Evolutionary conservation across 1,139 yeast species (phyloP), one percentile per base, ranked within the genome.

Genomic region (Saccharomyces pastorianus): DNA sequence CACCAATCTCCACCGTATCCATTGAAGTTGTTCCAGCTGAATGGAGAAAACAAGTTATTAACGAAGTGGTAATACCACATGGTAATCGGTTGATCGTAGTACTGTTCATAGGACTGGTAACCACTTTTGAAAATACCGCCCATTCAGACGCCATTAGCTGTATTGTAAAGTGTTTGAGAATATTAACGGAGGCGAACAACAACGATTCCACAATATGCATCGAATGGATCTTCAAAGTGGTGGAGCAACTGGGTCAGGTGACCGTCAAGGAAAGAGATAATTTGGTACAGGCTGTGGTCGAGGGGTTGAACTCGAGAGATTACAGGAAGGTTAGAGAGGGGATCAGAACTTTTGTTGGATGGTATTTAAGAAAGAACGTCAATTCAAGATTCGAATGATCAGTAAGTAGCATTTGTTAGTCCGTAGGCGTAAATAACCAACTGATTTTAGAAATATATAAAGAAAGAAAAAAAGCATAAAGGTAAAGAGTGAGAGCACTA

Each of bases 361-460:
- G 96, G 88, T 91, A 89, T 69, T 76, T 86, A 26, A 78, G 96
- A 62, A 85, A 90, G 68, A 87, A 88, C 64, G 77, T 85, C 42
- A 76, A 78, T 7, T 81, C 86, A 31, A 75, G 87, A 66, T 59
- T 70, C 50, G 61, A 59, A 52, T 62, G 53, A 51, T 25, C 32
- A 31, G 53, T 47, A 50, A 31, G 38, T 53, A 27, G 47, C 57
- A 41, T 54, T 23, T 14, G 31, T 1, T 46, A 5, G 4, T n/a
- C 25, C 11, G 5, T 41, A 41, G 4, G 20, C 23, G 3, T 20
- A 3, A 20, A 20, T 20, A 20, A 20, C 23, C 23, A 20, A 4
- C 23, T 20, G 23, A 20, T 20, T 20, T 20, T 20, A 3, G 3
- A 20, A 20, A 17, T 13, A 13, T 41, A 41, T 17, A 29, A 13